These are phyloP conservation scores for Phytophthora kernoviae DNA, from an alignment of 352 stramenopile species.

Conservation along the genomic window DNA sequence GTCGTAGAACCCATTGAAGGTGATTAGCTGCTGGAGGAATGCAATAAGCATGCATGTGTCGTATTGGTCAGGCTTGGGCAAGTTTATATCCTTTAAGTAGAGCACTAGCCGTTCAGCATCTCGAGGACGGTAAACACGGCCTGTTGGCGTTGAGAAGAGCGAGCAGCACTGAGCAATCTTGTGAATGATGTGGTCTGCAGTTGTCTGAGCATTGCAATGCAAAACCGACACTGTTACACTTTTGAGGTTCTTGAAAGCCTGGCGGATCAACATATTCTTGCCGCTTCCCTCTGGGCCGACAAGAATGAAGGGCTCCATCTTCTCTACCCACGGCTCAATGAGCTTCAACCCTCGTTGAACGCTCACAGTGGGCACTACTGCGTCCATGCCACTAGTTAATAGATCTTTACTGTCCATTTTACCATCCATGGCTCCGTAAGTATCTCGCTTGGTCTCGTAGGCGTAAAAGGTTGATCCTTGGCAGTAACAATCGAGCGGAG, in stretches of 20 bases:
- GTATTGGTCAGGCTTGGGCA: slow-evolving; percentile 95
- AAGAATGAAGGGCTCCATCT: slow-evolving; percentile 94
- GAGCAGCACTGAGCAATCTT: slow-evolving; percentile 95
- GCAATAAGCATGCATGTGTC: slow-evolving; percentile 96
- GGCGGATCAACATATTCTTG: slow-evolving; percentile 95
- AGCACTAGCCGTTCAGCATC: slow-evolving; percentile 93
- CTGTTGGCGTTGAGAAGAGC: slow-evolving; percentile 90
- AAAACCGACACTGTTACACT: slow-evolving; percentile 84
- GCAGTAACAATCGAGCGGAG: slow-evolving; percentile 91
- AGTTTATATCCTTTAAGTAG: slow-evolving; percentile 97
- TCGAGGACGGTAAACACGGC: slow-evolving; percentile 92
- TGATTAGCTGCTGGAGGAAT: slow-evolving; percentile 96
- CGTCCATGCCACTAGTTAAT: slow-evolving; percentile 38
- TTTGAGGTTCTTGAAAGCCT: slow-evolving; percentile 87
- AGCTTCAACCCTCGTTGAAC: slow-evolving; percentile 89
- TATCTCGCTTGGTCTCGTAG: slow-evolving; percentile 85
- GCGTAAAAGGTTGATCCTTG: slow-evolving; percentile 62
- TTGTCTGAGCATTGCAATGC: slow-evolving; percentile 95
- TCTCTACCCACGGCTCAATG: slow-evolving; percentile 92
- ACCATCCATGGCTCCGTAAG: slow-evolving; percentile 73
- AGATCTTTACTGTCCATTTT: slow-evolving; percentile 64
- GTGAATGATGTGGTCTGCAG: slow-evolving; percentile 93
- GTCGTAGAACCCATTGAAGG: slow-evolving; percentile 97
- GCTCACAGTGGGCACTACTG: slow-evolving; percentile 71
- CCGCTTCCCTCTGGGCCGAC: slow-evolving; percentile 94